Percentiles rank a stretch among this genome's conserved stretches.
phyloP scores from a whole-genome alignment of 2,329 filamentous ascomycete species.

The Gnomoniopsis sp. region DNA sequence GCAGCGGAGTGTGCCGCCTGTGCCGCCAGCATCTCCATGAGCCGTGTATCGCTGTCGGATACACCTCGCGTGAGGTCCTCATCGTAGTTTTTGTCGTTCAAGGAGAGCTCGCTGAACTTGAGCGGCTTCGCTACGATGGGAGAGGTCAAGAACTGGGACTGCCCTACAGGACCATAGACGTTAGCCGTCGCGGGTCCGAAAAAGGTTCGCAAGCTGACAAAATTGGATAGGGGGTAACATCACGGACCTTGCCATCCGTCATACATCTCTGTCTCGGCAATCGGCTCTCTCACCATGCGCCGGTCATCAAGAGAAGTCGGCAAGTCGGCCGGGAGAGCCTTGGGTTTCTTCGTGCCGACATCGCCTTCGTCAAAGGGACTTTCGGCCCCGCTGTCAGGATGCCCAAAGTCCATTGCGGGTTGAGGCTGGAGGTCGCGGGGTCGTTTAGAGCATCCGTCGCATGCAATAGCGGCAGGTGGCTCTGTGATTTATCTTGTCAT shows the following conservation, averaged over 20 bases:
- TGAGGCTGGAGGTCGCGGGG: conserved; percentile 6
- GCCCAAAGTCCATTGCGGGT: conserved; percentile 58
- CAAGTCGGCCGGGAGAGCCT: conserved; percentile 73
- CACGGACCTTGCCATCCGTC: conserved; percentile 91
- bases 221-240: conserved; percentile 17
- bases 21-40: conserved; percentile 94
- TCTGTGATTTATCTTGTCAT: conserved; percentile 7
- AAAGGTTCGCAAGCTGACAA: not conserved
- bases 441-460: conserved; percentile 8
- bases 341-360: conserved; percentile 41
- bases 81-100: conserved; percentile 75
- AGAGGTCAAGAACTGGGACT: conserved; percentile 90
- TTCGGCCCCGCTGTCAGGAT: conserved; percentile 42
- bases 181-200: not conserved
- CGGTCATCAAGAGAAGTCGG: conserved; percentile 91
- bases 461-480: conserved; percentile 1
- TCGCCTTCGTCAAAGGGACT: conserved; percentile 29
- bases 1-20: conserved; percentile 83
- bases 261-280: conserved; percentile 91
- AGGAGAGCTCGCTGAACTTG: conserved; percentile 74
- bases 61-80: conserved; percentile 57
- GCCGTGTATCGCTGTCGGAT: conserved; percentile 75
- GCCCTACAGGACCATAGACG: conserved; percentile 54
- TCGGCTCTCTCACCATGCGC: conserved; percentile 61
- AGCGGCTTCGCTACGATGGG: conserved; percentile 81